Evolutionary conservation across 176 grass and related monocot species (phyloP), one percentile per base, ranked within the genome.

Genomic region (Poa pratensis): DNA sequence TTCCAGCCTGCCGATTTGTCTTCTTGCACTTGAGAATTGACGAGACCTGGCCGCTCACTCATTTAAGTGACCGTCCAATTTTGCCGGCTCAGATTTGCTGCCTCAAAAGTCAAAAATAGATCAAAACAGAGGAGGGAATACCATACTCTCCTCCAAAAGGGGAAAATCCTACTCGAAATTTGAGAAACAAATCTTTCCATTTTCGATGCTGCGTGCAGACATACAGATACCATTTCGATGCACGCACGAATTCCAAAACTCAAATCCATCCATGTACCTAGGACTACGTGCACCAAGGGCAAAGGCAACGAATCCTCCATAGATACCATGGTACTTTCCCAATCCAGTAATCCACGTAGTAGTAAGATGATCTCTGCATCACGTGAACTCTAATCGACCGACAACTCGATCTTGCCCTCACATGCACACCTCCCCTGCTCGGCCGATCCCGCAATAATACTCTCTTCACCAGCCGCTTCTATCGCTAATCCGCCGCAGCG

Each of bases 281-380:
- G 28, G 81, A 17, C 65, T 52, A 75, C 83, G 62, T 86, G 48
- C 82, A 75, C 27, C 77, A 60, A 51, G 40, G 88, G 81, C 51
- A 77, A 94, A 85, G 82, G 89, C 84, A 91, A 91, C 17, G 84
- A 89, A 92, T 87, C 62, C 89, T 87, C 62, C 89, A 77, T 35
- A 82, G 84, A 65, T 82, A 86, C 78, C 82, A 80, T 75, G 15
- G 76, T 73, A 63, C 42, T 63, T 17, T 53, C 59, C 46, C 27
- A 70, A 82, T 39, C 42, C 42, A 43, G 42, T 43, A 43, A 43
- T 43, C 80, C 62, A 34, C 61, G 9, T 45, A 49, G 48, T 30
- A 7, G 7, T 0, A 74, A 39, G 50, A 69, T 28, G 28, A 71
- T 84, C 53, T 28, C 51, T 23, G 63, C 37, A 43, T 82, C 73